phyloP scores from a whole-genome alignment of 2,329 filamentous ascomycete species.

The Fusarium papillatum region DNA sequence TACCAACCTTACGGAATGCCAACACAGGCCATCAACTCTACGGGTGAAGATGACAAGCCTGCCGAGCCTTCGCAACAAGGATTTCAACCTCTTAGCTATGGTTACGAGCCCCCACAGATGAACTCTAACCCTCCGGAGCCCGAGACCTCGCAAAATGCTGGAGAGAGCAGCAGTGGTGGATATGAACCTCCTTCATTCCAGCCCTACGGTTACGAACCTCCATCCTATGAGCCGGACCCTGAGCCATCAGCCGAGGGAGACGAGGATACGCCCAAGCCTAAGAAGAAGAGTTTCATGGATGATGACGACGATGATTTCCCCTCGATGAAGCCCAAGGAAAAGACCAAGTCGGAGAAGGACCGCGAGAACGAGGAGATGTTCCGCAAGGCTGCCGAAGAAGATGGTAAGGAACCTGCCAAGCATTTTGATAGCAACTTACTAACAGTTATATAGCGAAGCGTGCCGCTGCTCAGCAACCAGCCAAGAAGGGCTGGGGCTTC shows the following conservation, averaged over 20 bases:
- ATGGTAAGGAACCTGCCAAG: constrained; percentile 63
- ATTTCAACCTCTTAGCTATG: constrained; percentile 64
- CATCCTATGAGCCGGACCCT: constrained; percentile 67
- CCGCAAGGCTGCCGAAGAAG: constrained; percentile 84
- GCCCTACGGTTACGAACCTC: constrained; percentile 70
- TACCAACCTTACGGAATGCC: constrained; percentile 49
- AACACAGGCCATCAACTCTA: constrained; percentile 24
- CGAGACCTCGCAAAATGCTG: constrained; percentile 25
- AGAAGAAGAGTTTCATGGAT: constrained; percentile 86
- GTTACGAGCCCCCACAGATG: constrained; percentile 64
- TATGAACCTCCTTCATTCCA: constrained; percentile 76
- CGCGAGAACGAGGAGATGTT: constrained; percentile 89
- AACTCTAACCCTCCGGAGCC: constrained; percentile 36
- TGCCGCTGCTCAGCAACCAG: constrained; percentile 59
- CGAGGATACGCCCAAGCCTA: constrained; percentile 68
- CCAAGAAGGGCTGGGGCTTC: constrained; percentile 84
- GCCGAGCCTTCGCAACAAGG: constrained; percentile 42
- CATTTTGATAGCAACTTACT: constrained; percentile 1
- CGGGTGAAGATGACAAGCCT: constrained; percentile 17
- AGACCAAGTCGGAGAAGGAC: constrained; percentile 78
- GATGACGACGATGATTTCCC: constrained; percentile 83
- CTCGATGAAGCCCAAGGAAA: constrained; percentile 63
- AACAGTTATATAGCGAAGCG: constrained; percentile 67
- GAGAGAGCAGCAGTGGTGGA: constrained; percentile 53
- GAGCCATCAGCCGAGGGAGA: constrained; percentile 55